A percentile compares a stretch with the other conserved stretches of the same genome.
phyloP scores from a whole-genome alignment of 2,329 filamentous ascomycete species.

The Pseudocercospora cruenta region DNA sequence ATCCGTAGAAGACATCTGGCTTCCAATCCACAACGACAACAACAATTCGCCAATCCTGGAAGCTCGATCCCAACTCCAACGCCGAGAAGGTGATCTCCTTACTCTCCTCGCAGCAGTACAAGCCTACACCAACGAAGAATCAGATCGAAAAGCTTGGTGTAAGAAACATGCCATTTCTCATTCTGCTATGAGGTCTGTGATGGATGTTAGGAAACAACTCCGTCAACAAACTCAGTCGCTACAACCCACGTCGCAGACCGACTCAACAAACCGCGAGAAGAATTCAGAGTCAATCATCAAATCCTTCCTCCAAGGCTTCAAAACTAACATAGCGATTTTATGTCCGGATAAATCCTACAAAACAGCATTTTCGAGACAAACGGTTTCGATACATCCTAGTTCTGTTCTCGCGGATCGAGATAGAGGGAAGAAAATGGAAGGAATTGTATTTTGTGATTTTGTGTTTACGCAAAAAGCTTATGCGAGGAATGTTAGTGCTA shows the following conservation, averaged over 20 bases:
- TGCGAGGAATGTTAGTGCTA: conserved; percentile 63
- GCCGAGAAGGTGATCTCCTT: conserved; percentile 66
- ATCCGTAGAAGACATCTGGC: conserved; percentile 67
- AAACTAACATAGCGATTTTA: conserved; percentile 62
- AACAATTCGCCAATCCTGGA: conserved; percentile 60
- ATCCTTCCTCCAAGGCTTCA: conserved; percentile 62
- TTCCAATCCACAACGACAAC: conserved; percentile 43
- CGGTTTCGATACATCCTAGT: conserved; percentile 65
- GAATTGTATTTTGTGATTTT: conserved; percentile 68
- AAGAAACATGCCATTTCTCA: conserved; percentile 63
- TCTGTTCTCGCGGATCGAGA: conserved; percentile 51
- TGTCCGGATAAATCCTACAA: conserved; percentile 40
- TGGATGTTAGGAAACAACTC: conserved; percentile 68
- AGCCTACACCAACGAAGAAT: conserved; percentile 60
- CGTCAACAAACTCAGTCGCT: conserved; percentile 57
- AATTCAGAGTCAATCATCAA: conserved; percentile 50
- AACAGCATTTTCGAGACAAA: conserved; percentile 64
- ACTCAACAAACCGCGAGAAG: no score
- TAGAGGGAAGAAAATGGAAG: conserved; percentile 61
- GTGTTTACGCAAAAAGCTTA: conserved; percentile 68
- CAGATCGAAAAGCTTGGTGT: conserved; percentile 64
- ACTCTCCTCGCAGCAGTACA: conserved; percentile 65
- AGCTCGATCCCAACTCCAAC: conserved; percentile 59
- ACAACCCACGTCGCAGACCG: not conserved
- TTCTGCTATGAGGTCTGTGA: conserved; percentile 67